Base-by-base conservation (phyloP, 2,329 filamentous ascomycete genomes). In the Furcasterigmium furcatum region DNA sequence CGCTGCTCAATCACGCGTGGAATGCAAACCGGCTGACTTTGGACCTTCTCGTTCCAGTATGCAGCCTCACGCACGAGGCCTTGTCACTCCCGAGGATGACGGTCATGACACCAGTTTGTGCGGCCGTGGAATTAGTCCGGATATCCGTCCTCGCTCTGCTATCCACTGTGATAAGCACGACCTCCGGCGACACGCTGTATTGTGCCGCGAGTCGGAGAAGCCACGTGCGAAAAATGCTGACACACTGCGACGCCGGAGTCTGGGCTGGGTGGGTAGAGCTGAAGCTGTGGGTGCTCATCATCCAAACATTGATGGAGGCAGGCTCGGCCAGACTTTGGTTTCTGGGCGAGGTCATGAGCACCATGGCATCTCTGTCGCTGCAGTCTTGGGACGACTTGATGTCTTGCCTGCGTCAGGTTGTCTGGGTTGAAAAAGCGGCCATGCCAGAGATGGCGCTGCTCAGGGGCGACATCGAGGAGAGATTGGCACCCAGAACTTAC, bases 51-150 rank as follows among this genome's bases (percentile, higher is more conserved):
- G 7, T 54, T 3, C 54, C 53, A 1, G 46, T 54, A 1, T 48
- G 47, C 16, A 38, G 13, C 7, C 21, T 55, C 3, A 34, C 42
- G 8, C 53, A 55, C 29, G 38, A 46, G 12, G 36, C 43, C 2
- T 16, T 56, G 6, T 54, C 46, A 3, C 41, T 56, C 1, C 45
- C 45, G 10, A 42, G 12, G 16, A 18, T 32, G 9, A 18, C 1
- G 8, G 9, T 5, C 2, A 4, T 2, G 10, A 14, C 32, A 4
- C 44, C 32, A 8, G 12, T 24, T 4, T 36, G 7, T 4, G 38
- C 47, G 1, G n/a, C 43, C 3, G 46, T 52, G 12, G 52, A 53
- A 18, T 43, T 57, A 6, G 43, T 55, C 8, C 52, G 55, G 2
- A 25, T 48, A 4, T 49, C 46, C 0, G 19, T 30, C 2, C 39